A percentile compares a stretch with the other conserved stretches of the same genome.
Conservation (phyloP, 345 rosid species). For the Populus deltoides region DNA sequence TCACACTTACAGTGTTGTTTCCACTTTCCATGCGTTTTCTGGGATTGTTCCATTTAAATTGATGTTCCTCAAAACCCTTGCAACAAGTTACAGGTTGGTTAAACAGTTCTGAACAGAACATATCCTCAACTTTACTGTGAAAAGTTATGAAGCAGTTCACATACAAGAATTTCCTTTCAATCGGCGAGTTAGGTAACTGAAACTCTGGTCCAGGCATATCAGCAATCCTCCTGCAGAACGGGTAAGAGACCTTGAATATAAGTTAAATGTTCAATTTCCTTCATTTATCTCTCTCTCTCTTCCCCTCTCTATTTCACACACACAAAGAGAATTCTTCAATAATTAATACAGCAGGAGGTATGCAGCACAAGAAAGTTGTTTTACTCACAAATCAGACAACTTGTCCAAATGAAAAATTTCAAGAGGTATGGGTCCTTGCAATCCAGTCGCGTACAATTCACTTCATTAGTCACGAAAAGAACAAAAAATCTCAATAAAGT, state of each 20-base stretch:
- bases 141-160: no score
- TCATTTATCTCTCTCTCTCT: no score
- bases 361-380: not conserved
- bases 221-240: no score
- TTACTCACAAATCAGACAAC: not conserved
- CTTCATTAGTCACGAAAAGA: not conserved
- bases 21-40: not conserved
- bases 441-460: not conserved
- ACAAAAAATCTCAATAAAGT: not conserved
- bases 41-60: not conserved
- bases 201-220: no score
- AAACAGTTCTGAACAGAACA: not conserved
- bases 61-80: not conserved
- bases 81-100: not conserved
- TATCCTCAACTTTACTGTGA: not conserved
- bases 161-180: rapidly evolving
- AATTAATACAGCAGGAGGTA: not conserved
- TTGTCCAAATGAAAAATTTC: not conserved
- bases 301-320: no score
- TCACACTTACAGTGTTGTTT: not conserved
- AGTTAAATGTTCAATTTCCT: no score
- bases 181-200: no score
- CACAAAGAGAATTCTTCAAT: no score
- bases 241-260: no score
- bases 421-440: not conserved